Percentiles rank a stretch among this genome's conserved stretches.
Conservation (phyloP, 2,329 filamentous ascomycete genomes). For the Cladosporium colombiae region DNA sequence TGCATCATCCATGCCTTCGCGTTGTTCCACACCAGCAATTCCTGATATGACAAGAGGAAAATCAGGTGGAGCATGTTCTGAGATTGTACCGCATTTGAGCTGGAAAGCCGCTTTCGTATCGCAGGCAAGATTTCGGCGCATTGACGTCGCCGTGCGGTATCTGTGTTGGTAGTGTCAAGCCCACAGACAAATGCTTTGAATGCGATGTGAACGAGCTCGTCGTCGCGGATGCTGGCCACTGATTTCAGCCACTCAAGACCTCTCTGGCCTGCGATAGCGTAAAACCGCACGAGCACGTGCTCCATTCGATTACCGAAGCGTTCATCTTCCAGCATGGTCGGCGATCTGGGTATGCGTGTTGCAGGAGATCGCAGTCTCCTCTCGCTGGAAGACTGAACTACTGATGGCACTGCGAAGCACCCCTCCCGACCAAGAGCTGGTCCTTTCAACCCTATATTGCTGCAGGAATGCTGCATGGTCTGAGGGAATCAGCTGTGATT, state of each 20-base stretch:
- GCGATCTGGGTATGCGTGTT: background rate
- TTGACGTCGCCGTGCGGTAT: background rate
- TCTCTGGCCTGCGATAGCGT: background rate
- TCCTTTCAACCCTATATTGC: background rate
- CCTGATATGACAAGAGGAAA: background rate
- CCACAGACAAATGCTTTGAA: conserved; percentile 1
- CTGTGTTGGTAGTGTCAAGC: background rate
- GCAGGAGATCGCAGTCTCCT: background rate
- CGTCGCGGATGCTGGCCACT: background rate
- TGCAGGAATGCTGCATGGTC: background rate
- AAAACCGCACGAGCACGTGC: background rate
- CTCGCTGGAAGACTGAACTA: background rate
- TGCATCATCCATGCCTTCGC: conserved; percentile 14
- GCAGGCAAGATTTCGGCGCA: conserved; percentile 1
- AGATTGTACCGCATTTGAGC: background rate
- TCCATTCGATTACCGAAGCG: background rate
- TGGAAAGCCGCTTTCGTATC: background rate
- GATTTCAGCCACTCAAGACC: background rate
- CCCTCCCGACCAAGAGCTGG: background rate
- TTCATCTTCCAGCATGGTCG: background rate
- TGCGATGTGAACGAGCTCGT: background rate
- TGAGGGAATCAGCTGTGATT: background rate
- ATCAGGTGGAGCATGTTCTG: conserved; percentile 4
- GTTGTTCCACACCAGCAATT: conserved; percentile 9
- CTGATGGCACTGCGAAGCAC: background rate